Base-by-base conservation (phyloP, 2,329 filamentous ascomycete species). In the Ophiostoma piceae region DNA sequence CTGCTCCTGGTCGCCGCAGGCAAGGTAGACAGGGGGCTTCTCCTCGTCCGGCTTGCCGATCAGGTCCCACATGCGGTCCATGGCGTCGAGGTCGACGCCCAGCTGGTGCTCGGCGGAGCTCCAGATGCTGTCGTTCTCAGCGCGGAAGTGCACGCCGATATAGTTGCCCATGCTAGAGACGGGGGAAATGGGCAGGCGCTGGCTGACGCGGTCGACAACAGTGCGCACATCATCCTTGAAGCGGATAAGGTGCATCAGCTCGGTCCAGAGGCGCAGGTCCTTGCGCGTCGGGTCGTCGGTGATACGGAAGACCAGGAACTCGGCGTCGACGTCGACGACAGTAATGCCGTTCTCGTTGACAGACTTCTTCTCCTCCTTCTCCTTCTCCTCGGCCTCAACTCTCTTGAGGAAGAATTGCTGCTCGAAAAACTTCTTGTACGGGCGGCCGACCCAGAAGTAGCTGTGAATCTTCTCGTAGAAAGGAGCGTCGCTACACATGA, bases 111-210 rank as follows among this genome's bases (percentile, higher is more conserved):
- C 78, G 64, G 77, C 72, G 0, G 76, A 73, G n/a, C 74, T 76
- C 78, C 78, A 79, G 68, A 79, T 79, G 68, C 74, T 79, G 73
- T 79, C 78, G 11, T 75, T 76, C 67, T 79, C 78, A 60, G 75
- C 76, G 67, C 78, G 74, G 74, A 78, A 79, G 74, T 79, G 78
- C 1, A 79, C 77, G 60, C 77, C 77, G 35, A 77, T 77, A 71
- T 75, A 79, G 19, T 76, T 75, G 64, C 43, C 69, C 65, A 66
- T 41, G 4, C 14, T 41, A 39, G 37, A 43, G 9, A 37, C 2
- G n/a, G 22, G n/a, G 1, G 29, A 14, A 26, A 47, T n/a, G 5
- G 74, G 67, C 12, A 79, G 74, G 5, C 72, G 74, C 9, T 47
- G 39, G n/a, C 76, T 35, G 4, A 79, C 67, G 37, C 71, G 68